These are phyloP conservation scores for Cordyceps tenuipes DNA, from an alignment of 2,329 filamentous ascomycete species.

Conservation along the genomic window DNA sequence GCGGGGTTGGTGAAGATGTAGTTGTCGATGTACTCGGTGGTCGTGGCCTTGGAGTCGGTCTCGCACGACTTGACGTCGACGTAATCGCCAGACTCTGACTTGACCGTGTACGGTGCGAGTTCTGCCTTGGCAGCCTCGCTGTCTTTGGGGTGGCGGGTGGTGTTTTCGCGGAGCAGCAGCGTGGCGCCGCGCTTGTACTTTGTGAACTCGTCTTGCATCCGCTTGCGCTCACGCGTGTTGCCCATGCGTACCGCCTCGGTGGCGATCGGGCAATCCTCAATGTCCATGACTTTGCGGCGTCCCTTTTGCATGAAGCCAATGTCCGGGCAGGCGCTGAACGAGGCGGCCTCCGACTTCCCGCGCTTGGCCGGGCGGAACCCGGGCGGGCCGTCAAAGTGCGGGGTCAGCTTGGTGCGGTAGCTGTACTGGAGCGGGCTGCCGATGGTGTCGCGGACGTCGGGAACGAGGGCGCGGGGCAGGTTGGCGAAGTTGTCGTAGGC, in stretches of 20 bases:
- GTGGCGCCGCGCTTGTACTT: slow-evolving; percentile 79
- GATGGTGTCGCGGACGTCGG: slow-evolving; percentile 73
- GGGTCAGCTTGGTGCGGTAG: slow-evolving; percentile 94
- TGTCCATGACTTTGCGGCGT: slow-evolving; percentile 73
- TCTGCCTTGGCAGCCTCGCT: slow-evolving; percentile 20
- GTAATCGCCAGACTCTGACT: slow-evolving; percentile 46
- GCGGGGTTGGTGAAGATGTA: slow-evolving; percentile 87
- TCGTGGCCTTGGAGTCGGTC: slow-evolving; percentile 73
- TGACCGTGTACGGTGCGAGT: slow-evolving; percentile 26
- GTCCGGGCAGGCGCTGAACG: slow-evolving; percentile 58
- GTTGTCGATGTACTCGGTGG: slow-evolving; percentile 79
- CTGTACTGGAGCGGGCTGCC: slow-evolving; percentile 84
- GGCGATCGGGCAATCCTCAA: slow-evolving; percentile 94
- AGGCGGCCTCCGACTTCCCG: slow-evolving; percentile 25
- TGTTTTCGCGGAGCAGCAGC: slow-evolving; percentile 80
- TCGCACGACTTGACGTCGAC: slow-evolving; percentile 81
- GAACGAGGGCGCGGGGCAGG: slow-evolving; percentile 65
- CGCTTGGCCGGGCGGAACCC: slow-evolving; percentile 37
- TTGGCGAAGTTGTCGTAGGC: slow-evolving; percentile 89
- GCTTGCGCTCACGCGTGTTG: slow-evolving; percentile 67
- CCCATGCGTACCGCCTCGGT: slow-evolving; percentile 77
- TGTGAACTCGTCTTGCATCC: slow-evolving; percentile 60
- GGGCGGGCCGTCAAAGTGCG: slow-evolving; percentile 81
- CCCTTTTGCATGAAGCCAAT: slow-evolving; percentile 91
- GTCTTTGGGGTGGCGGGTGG: slow-evolving; percentile 54